These are phyloP conservation scores for Chlorella variabilis DNA, from an alignment of 163 green algal genomes.

Conservation along the genomic window DNA sequence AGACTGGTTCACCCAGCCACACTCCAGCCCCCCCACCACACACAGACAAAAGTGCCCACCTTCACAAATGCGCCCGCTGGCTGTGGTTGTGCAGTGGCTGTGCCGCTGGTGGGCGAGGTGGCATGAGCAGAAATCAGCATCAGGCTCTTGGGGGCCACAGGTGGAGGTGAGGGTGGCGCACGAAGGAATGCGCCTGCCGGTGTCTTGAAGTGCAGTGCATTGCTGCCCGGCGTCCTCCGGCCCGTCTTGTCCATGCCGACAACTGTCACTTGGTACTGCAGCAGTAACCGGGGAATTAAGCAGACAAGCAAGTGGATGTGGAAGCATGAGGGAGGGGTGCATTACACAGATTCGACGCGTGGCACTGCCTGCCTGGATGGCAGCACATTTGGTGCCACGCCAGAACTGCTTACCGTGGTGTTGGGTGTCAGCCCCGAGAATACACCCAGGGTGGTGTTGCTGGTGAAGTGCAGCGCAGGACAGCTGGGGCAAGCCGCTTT, in stretches of 20 bases:
- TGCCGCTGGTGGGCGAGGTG: not conserved
- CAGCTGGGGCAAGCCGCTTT: not conserved
- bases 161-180: too few species aligned
- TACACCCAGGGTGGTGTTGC: not conserved
- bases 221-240: not conserved
- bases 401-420: not conserved
- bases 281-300: not conserved
- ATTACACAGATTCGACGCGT: too few species aligned
- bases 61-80: not conserved
- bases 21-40: not conserved
- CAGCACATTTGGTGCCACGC: too few species aligned
- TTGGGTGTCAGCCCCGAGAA: not conserved
- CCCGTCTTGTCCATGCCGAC: not conserved
- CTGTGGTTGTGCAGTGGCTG: not conserved
- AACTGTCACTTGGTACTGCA: conserved; percentile 1
- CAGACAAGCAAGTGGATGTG: too few species aligned
- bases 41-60: not conserved
- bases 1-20: not conserved
- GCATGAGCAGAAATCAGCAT: not conserved
- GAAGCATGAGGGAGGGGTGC: too few species aligned
- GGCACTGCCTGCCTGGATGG: too few species aligned
- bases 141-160: not conserved
- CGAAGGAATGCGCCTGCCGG: not conserved
- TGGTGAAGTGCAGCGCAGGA: not conserved
- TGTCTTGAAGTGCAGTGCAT: not conserved